Percentiles rank a stretch among this genome's conserved stretches.
Conservation (phyloP, 2,329 filamentous ascomycete species). For the Ramichloridium luteum region DNA sequence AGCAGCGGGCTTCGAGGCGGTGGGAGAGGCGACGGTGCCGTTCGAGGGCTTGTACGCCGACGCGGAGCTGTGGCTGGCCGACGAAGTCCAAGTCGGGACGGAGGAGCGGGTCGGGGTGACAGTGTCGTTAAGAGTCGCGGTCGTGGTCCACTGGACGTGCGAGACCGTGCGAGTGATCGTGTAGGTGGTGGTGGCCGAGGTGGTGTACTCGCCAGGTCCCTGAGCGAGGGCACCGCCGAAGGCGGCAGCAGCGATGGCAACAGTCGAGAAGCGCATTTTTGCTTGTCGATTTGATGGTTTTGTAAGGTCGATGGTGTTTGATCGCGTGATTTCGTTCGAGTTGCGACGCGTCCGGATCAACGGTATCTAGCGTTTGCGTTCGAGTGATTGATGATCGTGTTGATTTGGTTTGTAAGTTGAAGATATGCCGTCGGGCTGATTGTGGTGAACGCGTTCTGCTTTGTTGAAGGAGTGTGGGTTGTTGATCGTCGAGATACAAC, state of each 20-base stretch:
- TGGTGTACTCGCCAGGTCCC: slow-evolving; percentile 3
- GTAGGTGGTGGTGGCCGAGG: slow-evolving; percentile 14
- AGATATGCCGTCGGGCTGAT: too few species aligned
- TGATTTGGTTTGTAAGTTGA: too few species aligned
- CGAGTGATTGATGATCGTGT: too few species aligned
- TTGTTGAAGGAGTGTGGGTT: slow-evolving; percentile 4
- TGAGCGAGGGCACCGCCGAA: slow-evolving; percentile 9
- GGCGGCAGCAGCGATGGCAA: slow-evolving; percentile 10
- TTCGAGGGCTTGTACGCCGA: slow-evolving; percentile 7
- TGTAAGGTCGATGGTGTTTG: neutral
- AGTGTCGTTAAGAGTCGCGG: slow-evolving; percentile 14
- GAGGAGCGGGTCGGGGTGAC: slow-evolving; percentile 1
- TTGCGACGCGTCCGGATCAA: too few species aligned
- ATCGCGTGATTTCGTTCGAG: slow-evolving; percentile 1
- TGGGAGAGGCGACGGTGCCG: slow-evolving; percentile 11
- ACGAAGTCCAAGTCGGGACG: neutral
- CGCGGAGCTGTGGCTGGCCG: slow-evolving; percentile 2
- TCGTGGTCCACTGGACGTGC: slow-evolving; percentile 18
- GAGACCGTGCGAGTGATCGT: slow-evolving; percentile 17
- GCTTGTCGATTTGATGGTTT: neutral
- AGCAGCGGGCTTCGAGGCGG: slow-evolving; percentile 5
- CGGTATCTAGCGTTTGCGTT: too few species aligned
- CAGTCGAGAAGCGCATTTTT: slow-evolving; percentile 18
- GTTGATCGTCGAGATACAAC: slow-evolving; percentile 2
- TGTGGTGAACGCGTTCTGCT: slow-evolving; percentile 3